A percentile compares a stretch with the other conserved stretches of the same genome.
Evolutionary conservation across 176 grass and related monocot species (phyloP).

Genomic region (Hordeum vulgare): MorexV3_pseudomolecules_assembly NC_058520.1:35409722-35410221

Average conservation of each 20-base stretch:
- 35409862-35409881: neutral
- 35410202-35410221: neutral
- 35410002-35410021: neutral
- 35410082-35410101: neutral
- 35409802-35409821: neutral
- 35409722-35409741: neutral
- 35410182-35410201: neutral
- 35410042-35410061: neutral
- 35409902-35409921: neutral
- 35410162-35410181: neutral
- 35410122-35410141: neutral
- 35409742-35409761: neutral
- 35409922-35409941: no score
- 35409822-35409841: neutral
- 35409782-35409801: neutral
- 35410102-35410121: neutral
- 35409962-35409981: neutral
- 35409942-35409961: no score
- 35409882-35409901: neutral
- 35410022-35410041: neutral
- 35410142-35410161: neutral
- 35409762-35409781: neutral
- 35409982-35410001: neutral
- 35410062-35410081: neutral
- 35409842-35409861: no score